Evolutionary conservation across 768 basidiomycete genomes (phyloP).

Genomic region (Grammothele lineata): DNA sequence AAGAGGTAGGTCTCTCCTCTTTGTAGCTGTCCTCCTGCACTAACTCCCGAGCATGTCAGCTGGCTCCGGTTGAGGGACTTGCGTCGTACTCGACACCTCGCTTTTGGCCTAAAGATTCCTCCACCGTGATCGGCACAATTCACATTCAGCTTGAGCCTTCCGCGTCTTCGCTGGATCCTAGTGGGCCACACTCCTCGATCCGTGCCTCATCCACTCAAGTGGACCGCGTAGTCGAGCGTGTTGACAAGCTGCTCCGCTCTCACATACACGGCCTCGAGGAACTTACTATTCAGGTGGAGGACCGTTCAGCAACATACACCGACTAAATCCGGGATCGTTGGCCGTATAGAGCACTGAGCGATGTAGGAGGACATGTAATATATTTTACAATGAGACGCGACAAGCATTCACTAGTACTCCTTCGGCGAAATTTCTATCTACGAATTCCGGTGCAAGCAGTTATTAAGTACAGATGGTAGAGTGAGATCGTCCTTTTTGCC

Average conservation of each 20-base stretch:
- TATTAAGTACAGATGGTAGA: slow-evolving; percentile 12
- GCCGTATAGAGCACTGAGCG: not conserved
- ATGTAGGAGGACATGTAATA: slow-evolving; percentile 2
- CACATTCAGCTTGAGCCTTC: slow-evolving; percentile 82
- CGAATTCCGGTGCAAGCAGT: not conserved
- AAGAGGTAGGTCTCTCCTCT: slow-evolving; percentile 45
- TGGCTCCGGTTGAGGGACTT: slow-evolving; percentile 73
- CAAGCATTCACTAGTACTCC: not conserved
- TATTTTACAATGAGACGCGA: not conserved
- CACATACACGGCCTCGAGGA: slow-evolving; percentile 83
- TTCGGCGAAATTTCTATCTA: slow-evolving; percentile 5
- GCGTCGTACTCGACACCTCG: slow-evolving; percentile 75
- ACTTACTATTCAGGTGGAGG: slow-evolving; percentile 69
- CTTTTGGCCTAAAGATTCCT: slow-evolving; percentile 96
- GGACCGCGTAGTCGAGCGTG: slow-evolving; percentile 72
- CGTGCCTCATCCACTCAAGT: slow-evolving; percentile 52
- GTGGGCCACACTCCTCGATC: slow-evolving; percentile 45
- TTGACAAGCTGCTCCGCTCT: slow-evolving; percentile 65
- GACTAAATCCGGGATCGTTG: not conserved
- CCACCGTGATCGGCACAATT: slow-evolving; percentile 83
- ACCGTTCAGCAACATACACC: slow-evolving; percentile 1
- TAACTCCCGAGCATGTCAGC: slow-evolving; percentile 36
- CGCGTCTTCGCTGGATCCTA: slow-evolving; percentile 49
- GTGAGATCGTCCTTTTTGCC: slow-evolving; percentile 4
- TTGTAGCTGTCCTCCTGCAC: not conserved